Conservation (phyloP, 129 eudicot species). For the Lactuca saligna region DNA sequence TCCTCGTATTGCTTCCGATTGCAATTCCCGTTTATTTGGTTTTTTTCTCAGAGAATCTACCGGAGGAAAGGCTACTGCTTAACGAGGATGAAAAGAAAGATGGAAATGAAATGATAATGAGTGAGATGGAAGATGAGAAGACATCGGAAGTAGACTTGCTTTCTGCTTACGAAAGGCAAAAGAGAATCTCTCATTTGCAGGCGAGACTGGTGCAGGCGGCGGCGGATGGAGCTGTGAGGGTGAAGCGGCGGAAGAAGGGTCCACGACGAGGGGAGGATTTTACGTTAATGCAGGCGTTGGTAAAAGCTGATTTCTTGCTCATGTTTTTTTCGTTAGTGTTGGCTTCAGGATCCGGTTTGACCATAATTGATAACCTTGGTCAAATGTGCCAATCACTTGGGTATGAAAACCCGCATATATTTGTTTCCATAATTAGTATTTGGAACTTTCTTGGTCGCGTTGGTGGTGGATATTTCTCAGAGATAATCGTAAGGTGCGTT, state of each 20-base stretch:
- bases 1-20: conserved; percentile 47
- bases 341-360: conserved; percentile 72
- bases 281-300: conserved; percentile 57
- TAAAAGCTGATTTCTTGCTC: conserved; percentile 70
- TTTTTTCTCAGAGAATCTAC: conserved; percentile 31
- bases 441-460: conserved; percentile 79
- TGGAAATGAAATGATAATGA: conserved; percentile 35
- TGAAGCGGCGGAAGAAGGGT: conserved; percentile 45
- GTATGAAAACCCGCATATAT: conserved; percentile 49
- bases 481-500: conserved; percentile 50
- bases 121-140: conserved; percentile 53
- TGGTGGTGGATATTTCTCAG: conserved; percentile 78
- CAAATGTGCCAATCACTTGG: conserved; percentile 70
- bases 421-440: conserved; percentile 73
- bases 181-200: conserved; percentile 52
- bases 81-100: conserved; percentile 35
- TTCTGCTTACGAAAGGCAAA: conserved; percentile 42
- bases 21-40: conserved; percentile 46
- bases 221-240: conserved; percentile 62
- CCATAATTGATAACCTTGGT: conserved; percentile 68
- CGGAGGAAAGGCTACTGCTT: conserved; percentile 46
- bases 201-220: conserved; percentile 60
- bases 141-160: conserved; percentile 38
- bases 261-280: conserved; percentile 72
- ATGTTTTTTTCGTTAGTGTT: conserved; percentile 58